Evolutionary conservation across 2,329 filamentous ascomycete genomes (phyloP).

Genomic region (Aureobasidium sp.): DNA sequence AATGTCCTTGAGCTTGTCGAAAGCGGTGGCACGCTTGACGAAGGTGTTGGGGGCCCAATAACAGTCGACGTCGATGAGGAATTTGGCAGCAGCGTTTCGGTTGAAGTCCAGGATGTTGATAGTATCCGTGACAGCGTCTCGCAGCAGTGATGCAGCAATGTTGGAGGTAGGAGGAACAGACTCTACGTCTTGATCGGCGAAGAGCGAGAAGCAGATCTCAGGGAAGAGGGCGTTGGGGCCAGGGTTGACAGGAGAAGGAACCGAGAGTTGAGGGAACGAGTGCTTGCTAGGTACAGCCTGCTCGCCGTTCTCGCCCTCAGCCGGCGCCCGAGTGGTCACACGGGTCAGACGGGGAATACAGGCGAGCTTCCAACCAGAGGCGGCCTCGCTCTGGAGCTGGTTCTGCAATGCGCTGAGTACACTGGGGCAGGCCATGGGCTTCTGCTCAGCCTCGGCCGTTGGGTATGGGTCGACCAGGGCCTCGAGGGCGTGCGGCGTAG

Average conservation of each 20-base stretch:
- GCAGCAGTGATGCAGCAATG: conserved; percentile 74
- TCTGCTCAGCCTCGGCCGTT: conserved; percentile 47
- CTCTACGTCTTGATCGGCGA: conserved; percentile 75
- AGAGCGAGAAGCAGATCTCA: conserved; percentile 90
- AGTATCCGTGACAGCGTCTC: conserved; percentile 81
- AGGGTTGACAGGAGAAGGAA: conserved; percentile 68
- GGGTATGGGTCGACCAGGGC: conserved; percentile 78
- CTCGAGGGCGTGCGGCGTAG: conserved; percentile 78
- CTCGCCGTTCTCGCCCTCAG: conserved; percentile 55
- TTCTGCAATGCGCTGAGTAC: conserved; percentile 75
- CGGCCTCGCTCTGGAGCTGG: conserved; percentile 72
- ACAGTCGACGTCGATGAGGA: conserved; percentile 87
- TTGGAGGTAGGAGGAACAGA: conserved; percentile 69
- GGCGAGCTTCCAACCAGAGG: conserved; percentile 65
- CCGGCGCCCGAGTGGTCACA: conserved; percentile 21
- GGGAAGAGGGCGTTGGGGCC: conserved; percentile 77
- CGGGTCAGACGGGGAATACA: conserved; percentile 54
- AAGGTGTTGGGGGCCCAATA: conserved; percentile 89
- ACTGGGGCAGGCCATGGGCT: conserved; percentile 59
- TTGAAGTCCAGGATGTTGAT: conserved; percentile 95
- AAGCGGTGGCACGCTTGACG: conserved; percentile 84
- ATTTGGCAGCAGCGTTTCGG: conserved; percentile 76
- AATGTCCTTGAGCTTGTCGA: conserved; percentile 71
- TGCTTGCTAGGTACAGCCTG: conserved; percentile 53
- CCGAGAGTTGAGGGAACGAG: conserved; percentile 63